These are phyloP conservation scores for Boletus rubescentipes DNA, from an alignment of 768 basidiomycete species.

Conservation along the genomic window DNA sequence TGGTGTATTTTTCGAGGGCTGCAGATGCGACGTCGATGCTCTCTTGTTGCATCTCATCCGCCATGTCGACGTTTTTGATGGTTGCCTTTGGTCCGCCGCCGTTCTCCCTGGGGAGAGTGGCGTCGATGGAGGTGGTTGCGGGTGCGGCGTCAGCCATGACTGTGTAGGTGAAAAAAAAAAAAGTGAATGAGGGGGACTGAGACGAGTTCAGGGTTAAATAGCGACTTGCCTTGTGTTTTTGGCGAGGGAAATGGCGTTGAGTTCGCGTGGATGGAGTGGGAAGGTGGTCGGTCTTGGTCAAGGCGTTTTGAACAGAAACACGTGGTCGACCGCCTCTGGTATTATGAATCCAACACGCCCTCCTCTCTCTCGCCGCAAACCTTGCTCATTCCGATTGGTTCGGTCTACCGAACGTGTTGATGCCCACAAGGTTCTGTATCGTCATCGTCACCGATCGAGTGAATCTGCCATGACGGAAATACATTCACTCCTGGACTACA, in stretches of 20 bases:
- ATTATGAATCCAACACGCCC: slow-evolving; percentile 3
- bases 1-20: slow-evolving; percentile 86
- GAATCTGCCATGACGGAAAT: not conserved
- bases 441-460: slow-evolving; percentile 1
- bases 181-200: not conserved
- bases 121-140: slow-evolving; percentile 55
- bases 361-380: too few species aligned
- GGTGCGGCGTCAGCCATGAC: slow-evolving; percentile 60
- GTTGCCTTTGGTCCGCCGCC: slow-evolving; percentile 69
- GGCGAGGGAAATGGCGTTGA: slow-evolving; percentile 11
- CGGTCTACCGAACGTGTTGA: slow-evolving; percentile 3
- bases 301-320: slow-evolving; percentile 22
- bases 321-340: slow-evolving; percentile 3
- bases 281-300: slow-evolving; percentile 11
- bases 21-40: slow-evolving; percentile 83
- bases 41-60: slow-evolving; percentile 94
- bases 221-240: slow-evolving; percentile 28
- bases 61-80: slow-evolving; percentile 97
- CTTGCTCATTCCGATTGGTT: too few species aligned
- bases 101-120: slow-evolving; percentile 41
- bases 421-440: slow-evolving; percentile 1
- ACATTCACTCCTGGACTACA: not conserved
- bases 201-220: slow-evolving; percentile 27
- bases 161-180: slow-evolving; percentile 1
- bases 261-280: slow-evolving; percentile 16